Percentiles rank a stretch among this genome's conserved stretches.
Conservation (phyloP, 169 alveolate species). For the Plasmodium ovale region DNA sequence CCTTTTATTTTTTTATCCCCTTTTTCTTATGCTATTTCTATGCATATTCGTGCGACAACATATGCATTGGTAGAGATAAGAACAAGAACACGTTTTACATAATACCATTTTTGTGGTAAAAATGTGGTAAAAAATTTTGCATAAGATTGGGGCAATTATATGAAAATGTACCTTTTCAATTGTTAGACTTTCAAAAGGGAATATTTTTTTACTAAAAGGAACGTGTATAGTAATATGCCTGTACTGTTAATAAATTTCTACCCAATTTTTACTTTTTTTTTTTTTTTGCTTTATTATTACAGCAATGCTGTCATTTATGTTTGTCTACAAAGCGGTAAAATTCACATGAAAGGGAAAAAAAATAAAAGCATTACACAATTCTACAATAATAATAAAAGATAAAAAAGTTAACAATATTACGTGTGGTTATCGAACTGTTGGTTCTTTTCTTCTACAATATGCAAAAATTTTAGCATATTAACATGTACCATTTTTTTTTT, state of each 20-base stretch:
- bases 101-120: background rate
- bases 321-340: constrained; percentile 12
- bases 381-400: constrained; percentile 1
- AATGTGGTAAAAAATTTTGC: background rate
- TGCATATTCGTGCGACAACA: constrained; percentile 45
- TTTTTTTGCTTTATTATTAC: constrained; percentile 11
- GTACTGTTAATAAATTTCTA: constrained; percentile 18
- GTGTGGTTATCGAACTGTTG: background rate
- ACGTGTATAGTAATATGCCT: constrained; percentile 8
- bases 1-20: background rate
- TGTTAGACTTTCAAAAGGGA: background rate
- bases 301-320: background rate
- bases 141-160: too few relatives aligned
- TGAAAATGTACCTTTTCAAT: too few relatives aligned
- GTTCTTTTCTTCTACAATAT: constrained; percentile 1
- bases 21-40: background rate
- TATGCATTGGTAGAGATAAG: background rate
- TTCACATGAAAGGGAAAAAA: background rate
- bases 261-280: background rate
- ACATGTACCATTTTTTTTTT: background rate
- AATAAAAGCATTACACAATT: constrained; percentile 1
- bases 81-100: background rate
- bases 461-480: background rate
- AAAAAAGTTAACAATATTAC: constrained; percentile 8
- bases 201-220: background rate